A percentile compares a stretch with the other conserved stretches of the same genome.
Evolutionary conservation across 2,329 filamentous ascomycete genomes (phyloP).

Genomic region (Scytalidium sp.): DNA sequence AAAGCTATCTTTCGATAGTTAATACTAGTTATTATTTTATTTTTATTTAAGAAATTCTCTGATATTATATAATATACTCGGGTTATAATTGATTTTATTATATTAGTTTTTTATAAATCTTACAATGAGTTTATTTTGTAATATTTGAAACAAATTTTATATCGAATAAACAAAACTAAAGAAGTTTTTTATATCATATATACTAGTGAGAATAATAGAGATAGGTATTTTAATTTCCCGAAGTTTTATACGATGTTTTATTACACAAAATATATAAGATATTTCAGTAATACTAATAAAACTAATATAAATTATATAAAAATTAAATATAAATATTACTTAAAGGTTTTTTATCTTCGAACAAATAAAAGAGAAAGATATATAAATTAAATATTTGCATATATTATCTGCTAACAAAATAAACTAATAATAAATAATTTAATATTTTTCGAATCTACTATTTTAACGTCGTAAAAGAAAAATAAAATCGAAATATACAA

Average conservation of each 20-base stretch:
- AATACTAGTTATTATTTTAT: neutral
- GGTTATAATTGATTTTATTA: neutral
- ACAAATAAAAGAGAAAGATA: neutral
- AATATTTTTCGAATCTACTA: neutral
- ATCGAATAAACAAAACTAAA: conserved; percentile 1
- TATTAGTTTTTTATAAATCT: neutral
- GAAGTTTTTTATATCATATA: neutral
- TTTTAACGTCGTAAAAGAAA: neutral
- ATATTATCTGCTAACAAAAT: neutral
- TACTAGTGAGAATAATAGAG: neutral
- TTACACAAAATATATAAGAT: neutral
- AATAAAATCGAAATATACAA: neutral
- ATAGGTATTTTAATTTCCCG: neutral
- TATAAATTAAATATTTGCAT: neutral
- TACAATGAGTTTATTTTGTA: neutral
- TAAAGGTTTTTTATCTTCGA: neutral
- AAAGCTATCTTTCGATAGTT: neutral
- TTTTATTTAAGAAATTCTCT: neutral
- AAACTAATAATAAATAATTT: neutral
- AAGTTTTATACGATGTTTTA: neutral
- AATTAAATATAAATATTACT: neutral
- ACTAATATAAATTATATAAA: neutral
- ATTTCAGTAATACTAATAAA: neutral
- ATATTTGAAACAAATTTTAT: neutral
- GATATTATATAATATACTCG: neutral